Evolutionary conservation across 306 rosid genomes (phyloP), one percentile per base, ranked within the genome.

Genomic region (Cercis canadensis): DNA sequence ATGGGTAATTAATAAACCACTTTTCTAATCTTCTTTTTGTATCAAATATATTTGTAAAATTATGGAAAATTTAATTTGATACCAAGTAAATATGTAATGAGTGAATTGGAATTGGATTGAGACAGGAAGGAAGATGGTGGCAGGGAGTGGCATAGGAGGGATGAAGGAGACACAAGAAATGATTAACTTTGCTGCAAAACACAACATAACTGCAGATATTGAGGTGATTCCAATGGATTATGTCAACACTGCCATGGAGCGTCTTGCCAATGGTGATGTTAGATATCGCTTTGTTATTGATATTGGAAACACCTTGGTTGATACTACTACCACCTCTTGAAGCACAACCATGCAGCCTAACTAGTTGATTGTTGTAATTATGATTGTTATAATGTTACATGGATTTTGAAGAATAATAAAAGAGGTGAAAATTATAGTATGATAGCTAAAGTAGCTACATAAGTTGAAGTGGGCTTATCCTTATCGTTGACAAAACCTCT

Each of bases 151-250:
- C 3, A 33, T n/a, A 8, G 77, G 77, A 13, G 70, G 78, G 7
- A 63, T 17, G 33, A 73, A 53, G 18, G 56, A 39, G 3, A 13
- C 4, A 7, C 84, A 75, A 39, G 84, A 64, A 24, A 80, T 75
- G 77, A 5, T 74, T 2, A 62, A 73, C 5, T 79, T 79, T n/a
- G 76, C 76, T 2, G 68, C 83, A 8, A 17, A 79, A 57, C 80
- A 74, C 18, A 69, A 56, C 5, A 62, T 79, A 15, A 62, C 13
- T 2, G 68, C 73, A 2, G 80, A 79, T 4, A 17, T 57, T 0
- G 78, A 80, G 45, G 55, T 70, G 14, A 44, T 80, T 21, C 65
- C 81, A 0, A 80, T 80, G 5, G 84, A 75, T 1, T 80, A 80
- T 31, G 67, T 80, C 11, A 74, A 80, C 40, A 69, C 64, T 2